Percentiles rank a stretch among this genome's conserved stretches.
These are phyloP conservation scores for Penicillium crystallinum DNA, from an alignment of 495 filamentous ascomycete genomes.

Conservation along the genomic window DNA sequence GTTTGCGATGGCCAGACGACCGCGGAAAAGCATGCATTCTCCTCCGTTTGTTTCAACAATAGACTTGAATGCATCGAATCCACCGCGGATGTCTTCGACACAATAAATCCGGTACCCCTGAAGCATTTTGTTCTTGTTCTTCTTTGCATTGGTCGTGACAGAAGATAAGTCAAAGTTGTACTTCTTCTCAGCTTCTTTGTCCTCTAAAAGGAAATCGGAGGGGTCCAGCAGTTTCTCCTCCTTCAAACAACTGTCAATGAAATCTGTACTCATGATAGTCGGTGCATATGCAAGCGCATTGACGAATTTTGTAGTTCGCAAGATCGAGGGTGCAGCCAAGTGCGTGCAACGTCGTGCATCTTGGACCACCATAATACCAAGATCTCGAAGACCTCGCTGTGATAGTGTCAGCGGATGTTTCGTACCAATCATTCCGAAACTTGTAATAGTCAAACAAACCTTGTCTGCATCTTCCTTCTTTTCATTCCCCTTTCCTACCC, in stretches of 20 bases:
- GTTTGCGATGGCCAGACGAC: constrained; percentile 56
- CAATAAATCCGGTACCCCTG: constrained; percentile 71
- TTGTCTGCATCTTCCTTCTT: constrained; percentile 72
- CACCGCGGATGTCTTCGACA: constrained; percentile 69
- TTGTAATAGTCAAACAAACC: constrained; percentile 46
- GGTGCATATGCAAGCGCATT: constrained; percentile 74
- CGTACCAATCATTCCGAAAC: background rate
- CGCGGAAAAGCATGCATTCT: constrained; percentile 70
- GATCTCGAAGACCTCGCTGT: constrained; percentile 73
- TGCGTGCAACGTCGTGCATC: constrained; percentile 74
- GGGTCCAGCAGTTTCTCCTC: constrained; percentile 55
- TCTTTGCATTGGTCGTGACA: constrained; percentile 61
- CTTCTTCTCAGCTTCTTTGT: constrained; percentile 63
- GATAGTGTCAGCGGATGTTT: constrained; percentile 19
- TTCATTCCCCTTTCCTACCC: constrained; percentile 59
- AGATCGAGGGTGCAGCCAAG: constrained; percentile 77
- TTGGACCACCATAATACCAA: constrained; percentile 76
- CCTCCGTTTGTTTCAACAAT: constrained; percentile 90
- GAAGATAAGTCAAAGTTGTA: constrained; percentile 63
- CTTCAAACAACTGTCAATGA: constrained; percentile 67
- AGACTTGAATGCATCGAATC: constrained; percentile 72
- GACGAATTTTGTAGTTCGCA: constrained; percentile 91
- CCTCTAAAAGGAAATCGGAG: constrained; percentile 59
- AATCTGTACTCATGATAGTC: constrained; percentile 67
- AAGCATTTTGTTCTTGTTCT: constrained; percentile 71